These are phyloP conservation scores for Umbelopsis sp. DNA, from an alignment of 192 early-diverging fungal species.

Conservation along the genomic window DNA sequence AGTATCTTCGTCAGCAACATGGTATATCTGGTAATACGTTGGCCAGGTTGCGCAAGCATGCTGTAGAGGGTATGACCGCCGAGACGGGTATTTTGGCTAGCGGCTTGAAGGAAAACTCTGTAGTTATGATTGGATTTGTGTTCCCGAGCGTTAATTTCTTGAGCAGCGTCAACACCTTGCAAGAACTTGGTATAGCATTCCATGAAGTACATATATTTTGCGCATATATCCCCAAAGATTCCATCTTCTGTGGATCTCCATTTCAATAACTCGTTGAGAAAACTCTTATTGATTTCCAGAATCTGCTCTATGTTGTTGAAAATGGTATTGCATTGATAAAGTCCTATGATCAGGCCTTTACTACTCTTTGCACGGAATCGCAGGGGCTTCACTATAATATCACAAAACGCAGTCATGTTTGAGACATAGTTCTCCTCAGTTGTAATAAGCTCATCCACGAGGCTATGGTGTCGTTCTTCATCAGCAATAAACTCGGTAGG, in stretches of 20 bases:
- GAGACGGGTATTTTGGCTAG: constrained; percentile 52
- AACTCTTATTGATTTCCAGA: constrained; percentile 51
- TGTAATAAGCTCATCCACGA: constrained; percentile 55
- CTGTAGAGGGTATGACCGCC: constrained; percentile 50
- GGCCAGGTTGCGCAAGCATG: constrained; percentile 33
- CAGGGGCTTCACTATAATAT: constrained; percentile 51
- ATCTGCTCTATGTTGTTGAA: constrained; percentile 67
- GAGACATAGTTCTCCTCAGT: constrained; percentile 64
- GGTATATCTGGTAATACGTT: constrained; percentile 34
- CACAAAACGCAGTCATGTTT: constrained; percentile 53
- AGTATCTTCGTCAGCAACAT: constrained; percentile 32
- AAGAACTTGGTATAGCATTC: constrained; percentile 60
- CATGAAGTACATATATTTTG: constrained; percentile 19
- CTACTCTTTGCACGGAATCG: constrained; percentile 45
- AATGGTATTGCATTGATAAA: constrained; percentile 56
- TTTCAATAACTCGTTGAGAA: constrained; percentile 48
- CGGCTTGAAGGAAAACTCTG: constrained; percentile 26
- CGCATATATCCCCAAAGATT: constrained; percentile 43
- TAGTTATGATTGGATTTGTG: constrained; percentile 24
- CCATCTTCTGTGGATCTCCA: constrained; percentile 29
- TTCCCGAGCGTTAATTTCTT: constrained; percentile 27
- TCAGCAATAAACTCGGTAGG: not conserved
- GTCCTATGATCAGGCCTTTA: constrained; percentile 50
- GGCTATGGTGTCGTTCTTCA: constrained; percentile 46
- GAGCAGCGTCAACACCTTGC: constrained; percentile 41